Conservation (phyloP, 2,329 filamentous ascomycete genomes). For the Aspergillus sojae region DNA sequence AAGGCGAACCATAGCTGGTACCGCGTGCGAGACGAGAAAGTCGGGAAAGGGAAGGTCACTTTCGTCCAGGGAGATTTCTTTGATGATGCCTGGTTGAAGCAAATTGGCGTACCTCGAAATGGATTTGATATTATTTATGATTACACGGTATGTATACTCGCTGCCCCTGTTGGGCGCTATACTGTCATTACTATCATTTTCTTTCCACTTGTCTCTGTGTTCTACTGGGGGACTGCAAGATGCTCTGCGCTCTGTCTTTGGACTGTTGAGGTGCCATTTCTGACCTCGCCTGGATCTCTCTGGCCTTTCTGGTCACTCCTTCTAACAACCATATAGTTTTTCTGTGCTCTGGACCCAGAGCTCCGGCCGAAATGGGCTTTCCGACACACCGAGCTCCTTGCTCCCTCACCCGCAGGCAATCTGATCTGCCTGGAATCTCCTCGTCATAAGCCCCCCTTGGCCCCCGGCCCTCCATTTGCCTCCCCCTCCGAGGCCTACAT, state of each 20-base stretch:
- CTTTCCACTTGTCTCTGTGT: background rate
- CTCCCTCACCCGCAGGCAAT: slow-evolving; percentile 46
- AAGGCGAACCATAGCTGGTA: slow-evolving; percentile 36
- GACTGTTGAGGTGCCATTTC: slow-evolving; percentile 4
- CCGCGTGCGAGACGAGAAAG: slow-evolving; percentile 35
- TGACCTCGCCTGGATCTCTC: background rate
- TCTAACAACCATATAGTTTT: slow-evolving; percentile 50
- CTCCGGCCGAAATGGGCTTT: slow-evolving; percentile 59
- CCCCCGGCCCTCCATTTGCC: slow-evolving; percentile 73
- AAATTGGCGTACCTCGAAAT: slow-evolving; percentile 35
- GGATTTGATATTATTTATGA: slow-evolving; percentile 61
- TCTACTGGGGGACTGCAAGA: background rate
- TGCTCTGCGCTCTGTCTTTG: slow-evolving; percentile 1
- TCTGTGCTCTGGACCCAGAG: slow-evolving; percentile 59
- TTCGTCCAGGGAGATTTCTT: slow-evolving; percentile 51
- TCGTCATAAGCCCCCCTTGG: slow-evolving; percentile 65
- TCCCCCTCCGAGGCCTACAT: slow-evolving; percentile 70
- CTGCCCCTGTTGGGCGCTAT: slow-evolving; percentile 7
- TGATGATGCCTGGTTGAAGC: slow-evolving; percentile 43
- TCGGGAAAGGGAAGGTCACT: slow-evolving; percentile 40
- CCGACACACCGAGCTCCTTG: slow-evolving; percentile 57
- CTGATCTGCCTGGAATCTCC: slow-evolving; percentile 76
- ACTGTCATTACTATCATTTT: slow-evolving; percentile 3
- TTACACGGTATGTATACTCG: slow-evolving; percentile 55
- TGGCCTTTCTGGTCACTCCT: slow-evolving; percentile 1